A percentile compares a stretch with the other conserved stretches of the same genome.
Evolutionary conservation across 2,329 filamentous ascomycete genomes (phyloP).

Genomic region (Curvularia hawaiiensis): DNA sequence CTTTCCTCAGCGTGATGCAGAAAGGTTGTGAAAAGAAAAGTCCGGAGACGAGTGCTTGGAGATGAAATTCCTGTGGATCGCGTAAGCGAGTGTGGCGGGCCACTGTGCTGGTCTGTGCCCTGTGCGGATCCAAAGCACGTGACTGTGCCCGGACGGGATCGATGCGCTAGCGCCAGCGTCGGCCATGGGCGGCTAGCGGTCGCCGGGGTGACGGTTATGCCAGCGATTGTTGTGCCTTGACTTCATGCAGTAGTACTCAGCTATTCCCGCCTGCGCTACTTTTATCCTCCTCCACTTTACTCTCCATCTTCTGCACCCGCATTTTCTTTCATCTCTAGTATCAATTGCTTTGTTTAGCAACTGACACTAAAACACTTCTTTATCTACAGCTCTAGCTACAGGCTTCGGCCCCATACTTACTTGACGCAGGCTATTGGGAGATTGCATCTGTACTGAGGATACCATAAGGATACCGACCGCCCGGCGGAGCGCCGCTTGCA

Average conservation of each 20-base stretch:
- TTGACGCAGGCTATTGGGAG: conserved; percentile 46
- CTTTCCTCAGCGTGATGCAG: conserved; percentile 17
- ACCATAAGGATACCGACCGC: conserved; percentile 58
- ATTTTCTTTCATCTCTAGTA: conserved; percentile 29
- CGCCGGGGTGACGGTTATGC: conserved; percentile 33
- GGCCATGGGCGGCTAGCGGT: conserved; percentile 20
- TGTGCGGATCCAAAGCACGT: not conserved
- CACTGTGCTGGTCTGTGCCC: not conserved
- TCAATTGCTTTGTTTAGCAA: conserved; percentile 16
- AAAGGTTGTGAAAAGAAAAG: conserved; percentile 12
- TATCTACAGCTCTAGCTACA: conserved; percentile 19
- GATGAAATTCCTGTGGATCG: conserved; percentile 6
- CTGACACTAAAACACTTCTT: conserved; percentile 14
- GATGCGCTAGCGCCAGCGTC: conserved; percentile 3
- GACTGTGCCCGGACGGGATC: not conserved
- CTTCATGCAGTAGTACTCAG: conserved; percentile 30
- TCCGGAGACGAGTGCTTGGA: not conserved
- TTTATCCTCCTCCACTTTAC: conserved; percentile 29
- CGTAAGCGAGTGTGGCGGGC: conserved; percentile 3
- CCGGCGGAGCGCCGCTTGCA: conserved; percentile 80
- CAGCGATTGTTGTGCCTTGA: conserved; percentile 33
- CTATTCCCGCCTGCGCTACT: conserved; percentile 34
- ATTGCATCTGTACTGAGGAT: conserved; percentile 51
- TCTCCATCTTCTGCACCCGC: conserved; percentile 29
- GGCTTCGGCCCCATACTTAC: conserved; percentile 46